Evolutionary conservation across 805 yeast genomes (phyloP).

Genomic region (Candida insectalens): DNA sequence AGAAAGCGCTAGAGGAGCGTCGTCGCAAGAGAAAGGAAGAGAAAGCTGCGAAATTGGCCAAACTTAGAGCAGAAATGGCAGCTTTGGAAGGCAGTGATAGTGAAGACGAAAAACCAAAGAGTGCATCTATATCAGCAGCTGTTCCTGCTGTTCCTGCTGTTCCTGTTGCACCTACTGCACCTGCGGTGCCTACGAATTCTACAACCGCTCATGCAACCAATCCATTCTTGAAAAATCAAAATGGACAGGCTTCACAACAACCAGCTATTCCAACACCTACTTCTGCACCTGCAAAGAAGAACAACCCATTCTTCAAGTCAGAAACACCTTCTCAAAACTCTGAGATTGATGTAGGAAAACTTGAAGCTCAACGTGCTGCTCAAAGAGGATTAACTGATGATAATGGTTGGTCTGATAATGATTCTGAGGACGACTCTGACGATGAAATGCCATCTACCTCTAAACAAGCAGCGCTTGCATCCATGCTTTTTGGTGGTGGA

Average conservation of each 20-base stretch:
- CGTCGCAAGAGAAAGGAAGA: slow-evolving; percentile 31
- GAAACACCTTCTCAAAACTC: slow-evolving; percentile 9
- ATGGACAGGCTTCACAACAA: slow-evolving; percentile 61
- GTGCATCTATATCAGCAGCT: background rate
- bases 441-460: slow-evolving; percentile 38
- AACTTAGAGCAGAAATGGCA: slow-evolving; percentile 49
- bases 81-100: slow-evolving; percentile 36
- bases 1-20: slow-evolving; percentile 33
- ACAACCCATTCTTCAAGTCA: slow-evolving; percentile 55
- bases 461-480: slow-evolving; percentile 49
- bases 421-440: slow-evolving; percentile 26
- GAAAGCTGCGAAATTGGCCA: slow-evolving; percentile 51
- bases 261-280: slow-evolving; percentile 20
- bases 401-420: slow-evolving; percentile 35
- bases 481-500: slow-evolving; percentile 41
- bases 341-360: slow-evolving; percentile 43
- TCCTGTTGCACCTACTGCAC: background rate
- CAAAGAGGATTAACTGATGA: slow-evolving; percentile 47
- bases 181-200: background rate
- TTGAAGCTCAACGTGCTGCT: slow-evolving; percentile 63
- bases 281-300: slow-evolving; percentile 14
- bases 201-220: slow-evolving; percentile 22
- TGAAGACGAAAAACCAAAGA: slow-evolving; percentile 13
- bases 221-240: slow-evolving; percentile 64
- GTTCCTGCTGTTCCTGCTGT: background rate